These are phyloP conservation scores for Trichoderma sp. DNA, from an alignment of 2,329 filamentous ascomycete species.

Conservation along the genomic window DNA sequence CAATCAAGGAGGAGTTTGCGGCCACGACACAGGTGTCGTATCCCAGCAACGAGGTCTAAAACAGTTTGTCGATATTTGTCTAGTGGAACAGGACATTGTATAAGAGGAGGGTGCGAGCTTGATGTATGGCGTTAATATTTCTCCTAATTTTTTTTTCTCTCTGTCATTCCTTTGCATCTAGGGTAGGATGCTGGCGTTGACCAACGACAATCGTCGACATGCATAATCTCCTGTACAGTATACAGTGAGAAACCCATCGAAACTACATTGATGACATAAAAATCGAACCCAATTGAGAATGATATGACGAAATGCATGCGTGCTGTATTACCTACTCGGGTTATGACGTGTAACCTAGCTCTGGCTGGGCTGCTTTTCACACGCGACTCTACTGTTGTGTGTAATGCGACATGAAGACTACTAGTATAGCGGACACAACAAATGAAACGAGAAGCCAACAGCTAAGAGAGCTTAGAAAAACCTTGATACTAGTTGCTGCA, in stretches of 20 bases:
- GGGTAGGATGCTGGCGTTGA: slow-evolving; percentile 8
- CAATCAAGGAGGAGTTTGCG: slow-evolving; percentile 73
- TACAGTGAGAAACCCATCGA: background rate
- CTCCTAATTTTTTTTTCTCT: background rate
- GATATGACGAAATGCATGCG: background rate
- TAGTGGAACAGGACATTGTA: background rate
- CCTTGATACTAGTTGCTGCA: background rate
- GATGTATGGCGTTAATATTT: background rate
- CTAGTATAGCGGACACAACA: too few relatives aligned
- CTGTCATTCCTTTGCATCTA: background rate
- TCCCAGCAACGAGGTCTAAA: slow-evolving; percentile 65
- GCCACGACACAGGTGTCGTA: slow-evolving; percentile 62
- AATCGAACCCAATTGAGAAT: background rate
- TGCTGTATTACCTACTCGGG: background rate
- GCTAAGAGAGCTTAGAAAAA: background rate
- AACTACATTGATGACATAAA: background rate
- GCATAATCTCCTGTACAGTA: background rate
- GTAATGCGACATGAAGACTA: background rate
- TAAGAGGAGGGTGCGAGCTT: background rate
- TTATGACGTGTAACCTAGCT: background rate
- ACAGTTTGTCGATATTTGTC: background rate
- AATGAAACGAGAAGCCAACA: background rate
- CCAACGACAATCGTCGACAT: background rate
- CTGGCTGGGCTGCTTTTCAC: background rate
- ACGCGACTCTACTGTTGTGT: background rate